Evolutionary conservation across 176 grass and related monocot genomes (phyloP).

Genomic region (Saccharum spontaneum): DNA sequence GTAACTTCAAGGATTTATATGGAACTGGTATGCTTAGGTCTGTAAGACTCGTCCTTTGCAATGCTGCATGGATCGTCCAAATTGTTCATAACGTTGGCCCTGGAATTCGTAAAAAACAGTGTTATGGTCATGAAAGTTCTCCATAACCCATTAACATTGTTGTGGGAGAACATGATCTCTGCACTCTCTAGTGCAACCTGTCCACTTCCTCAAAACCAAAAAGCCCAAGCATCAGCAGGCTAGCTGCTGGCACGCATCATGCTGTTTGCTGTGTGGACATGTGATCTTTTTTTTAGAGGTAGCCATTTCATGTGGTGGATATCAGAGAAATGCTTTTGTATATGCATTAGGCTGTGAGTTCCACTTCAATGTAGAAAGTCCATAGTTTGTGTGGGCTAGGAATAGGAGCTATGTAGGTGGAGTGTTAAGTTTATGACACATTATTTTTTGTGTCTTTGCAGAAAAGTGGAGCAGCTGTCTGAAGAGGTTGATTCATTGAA

Average conservation of each 20-base stretch:
- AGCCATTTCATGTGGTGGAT: background rate
- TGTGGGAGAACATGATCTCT: background rate
- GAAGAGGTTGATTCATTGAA: conserved; percentile 91
- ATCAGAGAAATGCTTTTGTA: background rate
- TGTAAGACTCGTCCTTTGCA: background rate
- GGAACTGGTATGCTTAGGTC: background rate
- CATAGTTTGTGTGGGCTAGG: background rate
- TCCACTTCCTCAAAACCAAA: background rate
- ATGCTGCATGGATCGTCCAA: background rate
- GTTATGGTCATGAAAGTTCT: background rate
- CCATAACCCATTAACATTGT: background rate
- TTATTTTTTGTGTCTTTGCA: conserved; percentile 42
- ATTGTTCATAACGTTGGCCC: background rate
- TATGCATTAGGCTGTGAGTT: background rate
- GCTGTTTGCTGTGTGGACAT: background rate
- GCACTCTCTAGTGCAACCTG: background rate
- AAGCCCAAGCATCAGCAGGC: background rate
- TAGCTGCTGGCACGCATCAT: background rate
- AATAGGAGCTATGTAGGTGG: background rate
- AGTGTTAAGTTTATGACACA: conserved; percentile 31
- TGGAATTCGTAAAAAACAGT: background rate
- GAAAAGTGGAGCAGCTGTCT: conserved; percentile 87
- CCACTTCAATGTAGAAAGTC: background rate
- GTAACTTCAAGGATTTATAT: background rate
- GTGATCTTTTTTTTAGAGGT: background rate